Evolutionary conservation across 768 basidiomycete species (phyloP), one percentile per base, ranked within the genome.

Genomic region (Trametes cingulata): DNA sequence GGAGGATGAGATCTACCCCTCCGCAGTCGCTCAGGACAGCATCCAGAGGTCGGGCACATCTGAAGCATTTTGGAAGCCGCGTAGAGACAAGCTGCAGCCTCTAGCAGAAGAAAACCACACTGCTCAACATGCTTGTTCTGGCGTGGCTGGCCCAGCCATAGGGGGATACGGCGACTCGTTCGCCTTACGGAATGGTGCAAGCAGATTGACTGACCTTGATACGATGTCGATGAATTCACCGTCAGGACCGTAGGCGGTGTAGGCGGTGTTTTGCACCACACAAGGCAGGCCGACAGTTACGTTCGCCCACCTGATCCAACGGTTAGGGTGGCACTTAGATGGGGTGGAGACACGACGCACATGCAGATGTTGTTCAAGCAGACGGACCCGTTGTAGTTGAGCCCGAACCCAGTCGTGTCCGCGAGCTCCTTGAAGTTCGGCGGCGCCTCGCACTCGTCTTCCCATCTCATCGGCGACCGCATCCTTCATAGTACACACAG

Each of bases 301-400:
- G 67, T 95, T 91, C 9, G 93, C 87, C 81, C 83, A 93, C 81
- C 91, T 92, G 62, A 25, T 49, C 14, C 36, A 37, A 50, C 29
- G 41, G 50, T 56, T 29, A 45, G 43, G 19, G 22, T 2, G 10
- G 4, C 35, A 19, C 1, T 17, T 20, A 6, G 39, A n/a, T n/a
- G 9, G 35, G 3, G 27, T 19, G 29, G 15, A 27, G 14, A 24
- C 12, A 19, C 45, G 22, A 78, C 87, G 37, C 70, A 93, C 92
- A 87, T 85, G 89, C 93, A 95, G 3, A 80, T 72, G 68, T 86
- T 87, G 68, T 92, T 90, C 51, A 96, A 79, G 71, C 94, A 95
- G 19, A 94, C 79, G 3, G 90, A 84, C 27, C 93, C 93, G 68
- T 95, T 92, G 62, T 85, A 76, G 72, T 95, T 89, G 40, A 85